Evolutionary conservation across 1,284 basidiomycete genomes (phyloP), one percentile per base, ranked within the genome.

Genomic region (Cryptococcus wingfieldii): DNA sequence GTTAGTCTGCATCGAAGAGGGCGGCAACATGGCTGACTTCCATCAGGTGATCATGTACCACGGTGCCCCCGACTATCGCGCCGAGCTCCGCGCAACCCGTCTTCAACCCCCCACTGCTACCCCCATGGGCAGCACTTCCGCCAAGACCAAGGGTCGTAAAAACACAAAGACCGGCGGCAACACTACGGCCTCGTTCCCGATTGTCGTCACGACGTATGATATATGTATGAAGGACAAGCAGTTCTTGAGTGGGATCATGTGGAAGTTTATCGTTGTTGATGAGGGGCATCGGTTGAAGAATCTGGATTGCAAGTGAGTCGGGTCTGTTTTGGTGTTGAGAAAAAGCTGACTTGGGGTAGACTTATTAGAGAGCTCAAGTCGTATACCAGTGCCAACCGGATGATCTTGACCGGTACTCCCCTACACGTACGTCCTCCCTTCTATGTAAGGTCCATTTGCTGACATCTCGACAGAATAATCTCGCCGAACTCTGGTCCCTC

Each of bases 281-380:
- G 94, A 98, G 75, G 92, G 93, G 0, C 94, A 98, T 74, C 81
- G 94, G 25, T 75, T 98, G 65, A 97, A 97, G 79, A 97, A 98
- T 67, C 80, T 94, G 59, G 84, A 97, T 69, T 92, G 89, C 75
- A 86, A 84, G 77, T 77, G 59, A 64, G 76, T 67, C 43, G 45
- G 19, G 16, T 25, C 13, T 25, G 5, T 23, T 25, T 8, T 9
- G 19, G 13, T 28, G 25, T 27, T 13, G 37, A 18, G n/a, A 13
- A 18, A 18, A 43, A 28, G 16, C 6, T 38, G 14, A 28, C 53
- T 7, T 8, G 3, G 7, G 47, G 27, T 57, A 80, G 79, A 58
- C 83, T 98, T 27, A 90, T 97, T 72, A 83, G 83, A 58, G 93
- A 97, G 76, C 86, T 98, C 63, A 96, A 95, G 79, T 84, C 85